A percentile compares a stretch with the other conserved stretches of the same genome.
Evolutionary conservation across 2,329 filamentous ascomycete genomes (phyloP).

Genomic region (Ophiostoma tasmaniense): DNA sequence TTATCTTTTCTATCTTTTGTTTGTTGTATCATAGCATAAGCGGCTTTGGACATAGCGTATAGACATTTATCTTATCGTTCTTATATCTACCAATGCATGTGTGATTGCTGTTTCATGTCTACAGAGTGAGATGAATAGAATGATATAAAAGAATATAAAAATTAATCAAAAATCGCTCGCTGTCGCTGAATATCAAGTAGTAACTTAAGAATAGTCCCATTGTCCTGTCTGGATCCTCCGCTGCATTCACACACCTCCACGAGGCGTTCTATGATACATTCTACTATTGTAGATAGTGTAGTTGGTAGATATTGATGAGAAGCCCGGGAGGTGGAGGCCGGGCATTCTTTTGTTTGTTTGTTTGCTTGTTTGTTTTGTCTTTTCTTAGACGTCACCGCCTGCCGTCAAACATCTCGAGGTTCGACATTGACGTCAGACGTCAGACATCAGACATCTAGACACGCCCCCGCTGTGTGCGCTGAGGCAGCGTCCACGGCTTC

Average conservation of each 20-base stretch:
- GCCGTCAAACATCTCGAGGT: too few species aligned
- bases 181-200: slow-evolving; percentile 4
- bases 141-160: background rate
- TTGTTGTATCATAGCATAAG: background rate
- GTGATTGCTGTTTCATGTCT: background rate
- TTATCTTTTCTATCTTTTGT: background rate
- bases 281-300: background rate
- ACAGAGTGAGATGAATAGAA: background rate
- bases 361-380: background rate
- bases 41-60: background rate
- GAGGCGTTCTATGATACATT: background rate
- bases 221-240: background rate
- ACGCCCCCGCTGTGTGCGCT: slow-evolving; percentile 32
- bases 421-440: too few species aligned
- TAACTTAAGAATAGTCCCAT: background rate
- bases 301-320: background rate
- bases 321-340: background rate
- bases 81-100: background rate
- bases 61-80: background rate
- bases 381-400: too few species aligned
- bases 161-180: slow-evolving; percentile 10
- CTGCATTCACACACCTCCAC: background rate
- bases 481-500: slow-evolving; percentile 61
- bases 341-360: background rate
- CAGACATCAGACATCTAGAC: background rate